Evolutionary conservation across 306 rosid genomes (phyloP).

Genomic region (Acacia acuminata): DNA sequence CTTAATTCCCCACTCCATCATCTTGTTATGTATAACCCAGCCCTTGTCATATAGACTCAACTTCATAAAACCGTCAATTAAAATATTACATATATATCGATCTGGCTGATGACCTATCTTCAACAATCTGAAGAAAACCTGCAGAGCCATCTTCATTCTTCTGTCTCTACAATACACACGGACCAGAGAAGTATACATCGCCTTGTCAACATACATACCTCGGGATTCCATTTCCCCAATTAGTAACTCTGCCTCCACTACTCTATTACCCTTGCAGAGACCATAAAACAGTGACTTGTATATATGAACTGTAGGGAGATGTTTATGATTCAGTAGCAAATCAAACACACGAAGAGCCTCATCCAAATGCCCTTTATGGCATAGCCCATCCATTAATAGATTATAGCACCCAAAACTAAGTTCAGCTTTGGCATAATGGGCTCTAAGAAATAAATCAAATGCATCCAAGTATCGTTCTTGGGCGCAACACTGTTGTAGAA

Average conservation of each 20-base stretch:
- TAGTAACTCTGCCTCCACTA: slow-evolving; percentile 46
- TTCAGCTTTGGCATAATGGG: slow-evolving; percentile 26
- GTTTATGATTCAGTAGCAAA: slow-evolving; percentile 28
- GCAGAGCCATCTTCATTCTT: slow-evolving; percentile 53
- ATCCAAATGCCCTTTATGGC: slow-evolving; percentile 40
- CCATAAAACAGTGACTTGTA: slow-evolving; percentile 51
- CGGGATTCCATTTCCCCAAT: slow-evolving; percentile 45
- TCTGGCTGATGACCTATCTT: slow-evolving; percentile 48
- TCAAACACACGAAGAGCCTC: slow-evolving; percentile 52
- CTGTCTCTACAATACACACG: slow-evolving; percentile 41
- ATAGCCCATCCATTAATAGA: slow-evolving; percentile 45
- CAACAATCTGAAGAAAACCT: slow-evolving; percentile 46
- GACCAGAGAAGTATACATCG: slow-evolving; percentile 51
- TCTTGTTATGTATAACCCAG: slow-evolving; percentile 38
- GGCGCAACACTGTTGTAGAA: slow-evolving; percentile 35
- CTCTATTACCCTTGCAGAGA: slow-evolving; percentile 41
- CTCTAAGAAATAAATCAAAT: slow-evolving; percentile 34
- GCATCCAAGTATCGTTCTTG: slow-evolving; percentile 42
- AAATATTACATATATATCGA: slow-evolving; percentile 38
- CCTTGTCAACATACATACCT: slow-evolving; percentile 41
- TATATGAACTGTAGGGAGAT: slow-evolving; percentile 41
- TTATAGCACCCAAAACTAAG: slow-evolving; percentile 34
- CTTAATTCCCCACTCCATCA: slow-evolving; percentile 46
- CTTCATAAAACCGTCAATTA: slow-evolving; percentile 47
- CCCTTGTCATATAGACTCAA: slow-evolving; percentile 44